Conservation (phyloP, 495 filamentous ascomycete genomes). For the Geopyxis carbonaria region DNA sequence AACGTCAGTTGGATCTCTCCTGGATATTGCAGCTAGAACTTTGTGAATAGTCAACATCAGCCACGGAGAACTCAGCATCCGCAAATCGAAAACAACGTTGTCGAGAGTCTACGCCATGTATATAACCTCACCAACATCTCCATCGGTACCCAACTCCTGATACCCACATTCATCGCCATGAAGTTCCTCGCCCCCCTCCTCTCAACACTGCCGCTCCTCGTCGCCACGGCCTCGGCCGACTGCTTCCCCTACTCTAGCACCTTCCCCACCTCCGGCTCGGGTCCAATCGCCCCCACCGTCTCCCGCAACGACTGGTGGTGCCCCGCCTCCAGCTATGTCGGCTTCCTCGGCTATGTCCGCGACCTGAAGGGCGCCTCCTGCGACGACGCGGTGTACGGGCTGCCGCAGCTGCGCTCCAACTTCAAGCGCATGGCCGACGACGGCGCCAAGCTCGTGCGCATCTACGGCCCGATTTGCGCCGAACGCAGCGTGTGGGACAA, state of each 20-base stretch:
- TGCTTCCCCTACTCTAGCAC: conserved; percentile 7
- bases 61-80: no score
- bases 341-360: conserved; percentile 11
- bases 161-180: no score
- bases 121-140: no score
- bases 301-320: conserved; percentile 9
- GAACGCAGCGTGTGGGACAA: conserved; percentile 8
- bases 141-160: no score
- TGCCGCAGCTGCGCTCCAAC: conserved; percentile 5
- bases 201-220: no score
- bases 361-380: conserved; percentile 6
- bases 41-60: no score
- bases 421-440: conserved; percentile 4
- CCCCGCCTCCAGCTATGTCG: conserved; percentile 6
- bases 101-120: no score
- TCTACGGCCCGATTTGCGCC: conserved; percentile 12
- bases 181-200: no score
- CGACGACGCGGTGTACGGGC: conserved; percentile 5
- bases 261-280: not conserved
- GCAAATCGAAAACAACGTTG: no score
- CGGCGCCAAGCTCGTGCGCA: conserved; percentile 6
- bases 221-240: conserved; percentile 5
- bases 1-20: no score
- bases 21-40: no score
- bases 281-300: not conserved